Conservation (phyloP, 306 rosid genomes). For the Myrica gale region DNA sequence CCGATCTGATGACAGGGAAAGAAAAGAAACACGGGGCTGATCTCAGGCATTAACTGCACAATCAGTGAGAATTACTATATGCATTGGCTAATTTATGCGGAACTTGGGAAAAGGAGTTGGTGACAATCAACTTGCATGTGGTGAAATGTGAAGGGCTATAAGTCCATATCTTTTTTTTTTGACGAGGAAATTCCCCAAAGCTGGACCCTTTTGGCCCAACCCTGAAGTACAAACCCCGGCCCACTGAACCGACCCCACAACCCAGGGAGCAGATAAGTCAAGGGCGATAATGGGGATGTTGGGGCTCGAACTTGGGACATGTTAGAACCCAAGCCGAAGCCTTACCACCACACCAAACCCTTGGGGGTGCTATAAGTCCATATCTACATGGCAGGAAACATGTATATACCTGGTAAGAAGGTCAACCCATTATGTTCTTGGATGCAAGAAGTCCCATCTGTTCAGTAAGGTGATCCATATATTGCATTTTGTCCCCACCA, state of each 20-base stretch:
- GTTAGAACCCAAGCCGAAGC: no score
- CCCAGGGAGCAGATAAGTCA: no score
- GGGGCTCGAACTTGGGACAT: no score
- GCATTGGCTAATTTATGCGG: conserved; percentile 1
- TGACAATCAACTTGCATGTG: conserved; percentile 35
- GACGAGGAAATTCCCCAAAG: no score
- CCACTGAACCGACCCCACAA: no score
- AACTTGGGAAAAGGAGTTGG: conserved; percentile 3
- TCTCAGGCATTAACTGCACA: conserved; percentile 2
- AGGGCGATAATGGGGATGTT: no score
- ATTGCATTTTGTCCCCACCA: conserved; percentile 47
- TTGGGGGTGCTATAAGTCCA: conserved; percentile 30
- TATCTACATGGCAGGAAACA: conserved; percentile 48
- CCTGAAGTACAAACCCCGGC: no score
- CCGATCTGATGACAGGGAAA: conserved; percentile 1
- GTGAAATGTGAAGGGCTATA: conserved; percentile 24
- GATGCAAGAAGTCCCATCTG: conserved; percentile 69
- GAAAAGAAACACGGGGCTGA: not conserved
- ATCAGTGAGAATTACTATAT: conserved; percentile 7
- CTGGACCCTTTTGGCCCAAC: no score
- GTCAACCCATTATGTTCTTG: conserved; percentile 27
- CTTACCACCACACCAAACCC: no score
- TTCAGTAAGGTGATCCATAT: conserved; percentile 53
- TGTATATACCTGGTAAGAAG: conserved; percentile 36
- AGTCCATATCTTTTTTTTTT: not conserved